Percentiles rank a stretch among this genome's conserved stretches.
These are phyloP conservation scores for Gossypium herbaceum DNA, from an alignment of 345 rosid genomes.

Conservation along the genomic window DNA sequence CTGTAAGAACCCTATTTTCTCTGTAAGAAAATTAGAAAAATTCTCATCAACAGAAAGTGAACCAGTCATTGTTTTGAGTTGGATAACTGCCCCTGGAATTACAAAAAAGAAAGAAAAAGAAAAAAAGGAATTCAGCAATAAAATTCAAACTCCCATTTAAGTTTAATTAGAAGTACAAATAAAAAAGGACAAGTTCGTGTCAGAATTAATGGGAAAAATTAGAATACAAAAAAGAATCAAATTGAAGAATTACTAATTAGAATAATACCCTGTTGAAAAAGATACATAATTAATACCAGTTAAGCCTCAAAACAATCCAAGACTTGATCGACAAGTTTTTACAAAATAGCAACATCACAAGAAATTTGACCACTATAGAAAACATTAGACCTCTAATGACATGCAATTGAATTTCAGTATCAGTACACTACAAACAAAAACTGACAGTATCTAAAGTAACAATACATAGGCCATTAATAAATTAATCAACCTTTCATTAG, in stretches of 20 bases:
- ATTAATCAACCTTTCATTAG: conserved; percentile 56
- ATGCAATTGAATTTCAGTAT: not conserved
- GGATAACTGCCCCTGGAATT: conserved; percentile 62
- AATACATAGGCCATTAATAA: not conserved
- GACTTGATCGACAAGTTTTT: not conserved
- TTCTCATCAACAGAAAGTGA: conserved; percentile 48
- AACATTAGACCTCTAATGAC: not conserved
- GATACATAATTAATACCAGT: not conserved
- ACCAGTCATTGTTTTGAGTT: conserved; percentile 53
- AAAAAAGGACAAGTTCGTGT: not conserved
- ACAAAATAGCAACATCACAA: not conserved
- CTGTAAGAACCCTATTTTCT: conserved; percentile 45
- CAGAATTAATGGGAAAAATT: not conserved
- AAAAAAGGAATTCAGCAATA: not conserved
- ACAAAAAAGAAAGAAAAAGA: not conserved
- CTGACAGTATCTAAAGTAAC: not conserved
- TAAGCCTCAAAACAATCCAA: conserved; percentile 2
- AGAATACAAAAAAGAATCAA: not conserved
- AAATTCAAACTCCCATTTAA: not conserved
- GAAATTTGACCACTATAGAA: not conserved
- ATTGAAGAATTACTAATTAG: conserved; percentile 1
- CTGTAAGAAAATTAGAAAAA: conserved; percentile 32
- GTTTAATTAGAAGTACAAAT: not conserved
- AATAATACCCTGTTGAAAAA: not conserved
- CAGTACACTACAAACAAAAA: not conserved